Conservation (phyloP, 1,284 basidiomycete genomes). For the Marasmius oreades region DNA sequence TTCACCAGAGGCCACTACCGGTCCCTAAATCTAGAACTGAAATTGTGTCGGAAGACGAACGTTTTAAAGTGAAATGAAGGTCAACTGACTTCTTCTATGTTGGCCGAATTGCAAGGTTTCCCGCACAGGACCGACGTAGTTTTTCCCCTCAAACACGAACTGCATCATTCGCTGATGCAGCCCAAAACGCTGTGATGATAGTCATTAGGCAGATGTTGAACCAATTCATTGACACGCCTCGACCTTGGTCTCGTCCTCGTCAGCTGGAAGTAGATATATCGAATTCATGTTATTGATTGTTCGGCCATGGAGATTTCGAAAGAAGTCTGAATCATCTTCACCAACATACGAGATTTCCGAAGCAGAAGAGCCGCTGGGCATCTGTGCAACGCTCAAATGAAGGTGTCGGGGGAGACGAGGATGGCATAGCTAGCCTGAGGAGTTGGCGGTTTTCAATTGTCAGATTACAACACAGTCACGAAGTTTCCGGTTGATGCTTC, state of each 20-base stretch:
- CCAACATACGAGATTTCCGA: slow-evolving; percentile 27
- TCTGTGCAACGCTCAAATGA: background rate
- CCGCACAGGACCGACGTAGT: slow-evolving; percentile 60
- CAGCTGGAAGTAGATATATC: slow-evolving; percentile 57
- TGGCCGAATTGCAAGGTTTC: slow-evolving; percentile 48
- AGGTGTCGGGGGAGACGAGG: slow-evolving; percentile 10
- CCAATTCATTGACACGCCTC: slow-evolving; percentile 9
- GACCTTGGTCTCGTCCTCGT: slow-evolving; percentile 59
- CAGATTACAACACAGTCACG: slow-evolving; percentile 1
- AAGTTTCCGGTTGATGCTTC: background rate
- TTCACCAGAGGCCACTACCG: slow-evolving; percentile 56
- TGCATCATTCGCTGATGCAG: slow-evolving; percentile 59
- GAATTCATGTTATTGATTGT: slow-evolving; percentile 47
- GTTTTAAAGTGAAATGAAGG: background rate
- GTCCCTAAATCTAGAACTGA: slow-evolving; percentile 66
- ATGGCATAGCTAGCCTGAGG: background rate
- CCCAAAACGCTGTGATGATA: slow-evolving; percentile 47
- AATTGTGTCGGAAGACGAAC: background rate
- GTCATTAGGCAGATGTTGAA: slow-evolving; percentile 5
- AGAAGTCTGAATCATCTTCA: slow-evolving; percentile 47
- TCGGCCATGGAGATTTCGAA: slow-evolving; percentile 44
- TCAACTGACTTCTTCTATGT: slow-evolving; percentile 35
- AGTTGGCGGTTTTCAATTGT: slow-evolving; percentile 1
- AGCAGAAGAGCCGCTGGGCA: slow-evolving; percentile 2
- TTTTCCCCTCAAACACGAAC: slow-evolving; percentile 59